These are phyloP conservation scores for Tricholoma furcatifolium DNA, from an alignment of 768 basidiomycete genomes.

Conservation along the genomic window DNA sequence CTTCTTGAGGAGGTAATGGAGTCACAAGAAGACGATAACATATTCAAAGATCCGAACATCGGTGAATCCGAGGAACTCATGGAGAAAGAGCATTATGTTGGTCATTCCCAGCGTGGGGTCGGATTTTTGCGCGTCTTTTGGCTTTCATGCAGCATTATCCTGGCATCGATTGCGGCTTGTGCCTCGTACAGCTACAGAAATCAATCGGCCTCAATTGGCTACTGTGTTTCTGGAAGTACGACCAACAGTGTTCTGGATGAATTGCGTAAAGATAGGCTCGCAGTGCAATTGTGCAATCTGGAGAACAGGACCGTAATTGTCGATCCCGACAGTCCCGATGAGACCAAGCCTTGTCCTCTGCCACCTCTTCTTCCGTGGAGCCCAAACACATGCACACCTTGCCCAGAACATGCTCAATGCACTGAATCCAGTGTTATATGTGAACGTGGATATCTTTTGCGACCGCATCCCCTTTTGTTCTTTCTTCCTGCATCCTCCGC, in stretches of 20 bases:
- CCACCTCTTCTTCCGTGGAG: slow-evolving; percentile 54
- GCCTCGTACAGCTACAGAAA: slow-evolving; percentile 53
- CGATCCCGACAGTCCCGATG: slow-evolving; percentile 17
- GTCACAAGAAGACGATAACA: slow-evolving; percentile 13
- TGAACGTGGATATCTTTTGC: slow-evolving; percentile 65
- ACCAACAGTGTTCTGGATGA: slow-evolving; percentile 58
- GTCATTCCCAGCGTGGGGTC: slow-evolving; percentile 17
- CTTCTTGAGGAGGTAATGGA: slow-evolving; percentile 12
- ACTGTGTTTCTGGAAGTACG: slow-evolving; percentile 63
- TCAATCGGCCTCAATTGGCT: slow-evolving; percentile 73
- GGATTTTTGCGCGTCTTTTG: no score
- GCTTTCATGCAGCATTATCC: slow-evolving; percentile 19
- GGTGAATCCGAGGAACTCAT: slow-evolving; percentile 22
- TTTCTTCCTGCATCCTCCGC: slow-evolving; percentile 41
- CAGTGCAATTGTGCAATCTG: slow-evolving; percentile 53
- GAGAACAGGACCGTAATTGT: slow-evolving; percentile 48
- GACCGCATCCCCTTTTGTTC: slow-evolving; percentile 57
- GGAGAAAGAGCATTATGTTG: no score
- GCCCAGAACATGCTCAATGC: slow-evolving; percentile 70
- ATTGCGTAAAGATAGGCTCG: slow-evolving; percentile 42
- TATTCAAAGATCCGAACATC: slow-evolving; percentile 7
- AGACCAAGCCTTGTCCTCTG: slow-evolving; percentile 49
- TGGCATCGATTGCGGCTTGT: slow-evolving; percentile 29
- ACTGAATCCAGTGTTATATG: slow-evolving; percentile 57
- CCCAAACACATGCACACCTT: slow-evolving; percentile 69